phyloP scores from a whole-genome alignment of 2,329 filamentous ascomycete genomes.

The Sclerotinia minor region DNA sequence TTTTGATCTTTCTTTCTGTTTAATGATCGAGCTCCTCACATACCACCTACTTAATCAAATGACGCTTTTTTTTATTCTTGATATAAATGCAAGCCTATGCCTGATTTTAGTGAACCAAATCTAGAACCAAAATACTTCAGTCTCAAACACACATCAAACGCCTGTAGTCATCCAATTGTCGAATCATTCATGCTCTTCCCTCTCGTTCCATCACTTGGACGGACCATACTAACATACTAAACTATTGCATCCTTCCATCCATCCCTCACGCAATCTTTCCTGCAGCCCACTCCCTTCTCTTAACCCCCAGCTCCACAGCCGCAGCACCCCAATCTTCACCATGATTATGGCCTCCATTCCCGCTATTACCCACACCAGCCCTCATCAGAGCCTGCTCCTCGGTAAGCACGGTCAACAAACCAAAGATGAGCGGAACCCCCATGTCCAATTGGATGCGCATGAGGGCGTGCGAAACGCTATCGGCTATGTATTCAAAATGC shows the following conservation, averaged over 20 bases:
- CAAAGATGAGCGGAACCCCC: slow-evolving; percentile 87
- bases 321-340: slow-evolving; percentile 95
- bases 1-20: slow-evolving; percentile 11
- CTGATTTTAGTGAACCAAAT: not conserved
- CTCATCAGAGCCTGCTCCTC: slow-evolving; percentile 86
- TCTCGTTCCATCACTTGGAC: not conserved
- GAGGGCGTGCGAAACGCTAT: slow-evolving; percentile 83
- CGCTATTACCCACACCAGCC: slow-evolving; percentile 61
- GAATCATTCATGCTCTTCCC: slow-evolving; percentile 5
- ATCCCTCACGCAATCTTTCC: slow-evolving; percentile 38
- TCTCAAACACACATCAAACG: slow-evolving; percentile 1
- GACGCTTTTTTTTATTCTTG: not conserved
- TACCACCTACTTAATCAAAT: not conserved
- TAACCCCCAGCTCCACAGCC: slow-evolving; percentile 89
- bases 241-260: not conserved
- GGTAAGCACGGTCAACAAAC: slow-evolving; percentile 81
- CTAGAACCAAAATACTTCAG: not conserved
- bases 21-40: slow-evolving; percentile 12
- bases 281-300: slow-evolving; percentile 77
- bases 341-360: slow-evolving; percentile 80
- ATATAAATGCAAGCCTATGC: not conserved
- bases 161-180: slow-evolving; percentile 10
- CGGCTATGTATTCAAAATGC: slow-evolving; percentile 99
- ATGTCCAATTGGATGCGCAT: slow-evolving; percentile 93
- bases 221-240: not conserved